Evolutionary conservation across 345 rosid species (phyloP), one percentile per base, ranked within the genome.

Genomic region (Crucihimalaya himalaica): DNA sequence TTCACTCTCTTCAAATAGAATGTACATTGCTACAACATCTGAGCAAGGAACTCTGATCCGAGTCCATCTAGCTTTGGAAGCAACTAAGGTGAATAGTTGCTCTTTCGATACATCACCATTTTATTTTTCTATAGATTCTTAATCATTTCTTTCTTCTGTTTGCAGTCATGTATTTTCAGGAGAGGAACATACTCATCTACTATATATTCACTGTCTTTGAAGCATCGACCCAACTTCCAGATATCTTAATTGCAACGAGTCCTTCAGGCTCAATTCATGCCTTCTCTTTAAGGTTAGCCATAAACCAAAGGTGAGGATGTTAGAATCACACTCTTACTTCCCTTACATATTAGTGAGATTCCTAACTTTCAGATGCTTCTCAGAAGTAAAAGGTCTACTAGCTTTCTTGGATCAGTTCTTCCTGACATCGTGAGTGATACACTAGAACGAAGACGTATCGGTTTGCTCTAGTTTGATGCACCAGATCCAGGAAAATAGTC

Each of bases 21-120:
- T 71, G 85, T 93, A 85, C 73, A 81, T 93, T 63, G 98, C 98
- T 18, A 93, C 98, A 39, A 96, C 97, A 55, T 93, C 98, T 55
- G 98, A 93, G 77, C 96, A 89, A 68, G 98, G 98, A 70, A 93
- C 98, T 60, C 72, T 89, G 67, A 81, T 93, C 73, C 84, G 97
- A 70, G 96, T 93, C 70, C 89, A 89, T 84, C 83, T 86, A 32
- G 96, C 91, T 77, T 83, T 83, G 1, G 92, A 89, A 57, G 96
- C 97, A 77, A 88, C 92, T 39, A 85, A 93, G 94, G 98, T 93
- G 78, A 84, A 74, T 64, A 19, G 40, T 35, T 35, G 2, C 66
- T 43, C 28, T 16, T 31, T 55, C 2, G 2, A 3, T 53, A n/a
- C 63, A 68, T 43, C 6, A 19, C n/a, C 28, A 5, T 34, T 15